Evolutionary conservation across 2,329 filamentous ascomycete species (phyloP), one percentile per base, ranked within the genome.

Genomic region (Aaosphaeria arxii): DNA sequence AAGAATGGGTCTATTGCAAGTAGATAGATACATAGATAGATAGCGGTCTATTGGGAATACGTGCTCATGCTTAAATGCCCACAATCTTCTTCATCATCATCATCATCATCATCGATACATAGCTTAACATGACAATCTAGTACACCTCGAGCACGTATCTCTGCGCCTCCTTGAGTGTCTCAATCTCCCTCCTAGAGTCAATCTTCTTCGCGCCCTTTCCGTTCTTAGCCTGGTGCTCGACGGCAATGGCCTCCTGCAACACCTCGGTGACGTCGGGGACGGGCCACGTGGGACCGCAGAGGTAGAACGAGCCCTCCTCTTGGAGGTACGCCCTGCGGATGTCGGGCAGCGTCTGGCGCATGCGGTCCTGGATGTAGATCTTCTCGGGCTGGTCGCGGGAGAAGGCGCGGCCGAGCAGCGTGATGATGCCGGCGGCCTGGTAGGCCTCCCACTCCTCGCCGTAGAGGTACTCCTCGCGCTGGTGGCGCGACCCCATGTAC

Each of bases 361-460:
- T 99, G 57, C 91, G 84, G 71, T 99, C 94, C 78, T 99, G 94
- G 66, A 99, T 99, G 75, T 99, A 99, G 57, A 99, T 96, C 85
- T 99, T 99, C 77, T 96, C 81, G 11, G 89, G 88, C 80, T 99
- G 94, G 69, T 99, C 94, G 69, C 94, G 87, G 50, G 89, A 95
- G 80, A 99, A 99, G 40, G 94, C 94, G 44, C 89, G 85, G 45
- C 94, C 94, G 44, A 99, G 83, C 39, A 96, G 82, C 0, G 94
- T 99, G 69, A 99, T 91, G 61, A 99, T 89, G 44, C 94, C 94
- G 0, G 94, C 91, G 51, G 91, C 92, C 66, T 94, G 84, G 74
- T 99, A 99, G 0, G 94, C 94, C 73, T 99, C 94, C 94, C 94
- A 99, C 73, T 99, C 94, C 73, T 99, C 94, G 53, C 94, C 94